Conservation (phyloP, 345 rosid species). For the Noccaea bulbosa region DNA sequence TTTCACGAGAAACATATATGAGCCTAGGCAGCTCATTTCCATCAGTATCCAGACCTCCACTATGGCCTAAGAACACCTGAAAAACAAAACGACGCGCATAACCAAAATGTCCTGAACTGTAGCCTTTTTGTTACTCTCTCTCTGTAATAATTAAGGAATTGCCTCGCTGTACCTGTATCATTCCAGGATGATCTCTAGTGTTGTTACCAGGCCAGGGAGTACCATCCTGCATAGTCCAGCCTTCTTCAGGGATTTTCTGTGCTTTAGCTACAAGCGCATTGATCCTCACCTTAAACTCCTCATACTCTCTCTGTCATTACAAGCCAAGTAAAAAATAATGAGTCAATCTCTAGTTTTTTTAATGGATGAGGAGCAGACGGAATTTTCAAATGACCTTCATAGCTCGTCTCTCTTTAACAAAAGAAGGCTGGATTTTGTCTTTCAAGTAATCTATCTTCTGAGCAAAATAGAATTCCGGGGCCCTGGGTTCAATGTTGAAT, state of each 20-base stretch:
- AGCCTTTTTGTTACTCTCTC: slow-evolving; percentile 3
- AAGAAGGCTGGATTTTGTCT: slow-evolving; percentile 98
- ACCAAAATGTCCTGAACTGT: neutral
- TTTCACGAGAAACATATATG: slow-evolving; percentile 99
- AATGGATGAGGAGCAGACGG: slow-evolving; percentile 32
- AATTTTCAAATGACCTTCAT: slow-evolving; percentile 75
- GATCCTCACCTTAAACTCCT: slow-evolving; percentile 97
- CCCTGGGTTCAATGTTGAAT: slow-evolving; percentile 95
- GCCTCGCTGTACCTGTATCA: slow-evolving; percentile 72
- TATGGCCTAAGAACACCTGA: slow-evolving; percentile 97
- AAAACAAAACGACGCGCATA: slow-evolving; percentile 1
- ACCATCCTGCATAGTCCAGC: slow-evolving; percentile 99
- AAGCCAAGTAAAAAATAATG: slow-evolving; percentile 25
- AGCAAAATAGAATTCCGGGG: slow-evolving; percentile 98
- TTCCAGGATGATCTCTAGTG: slow-evolving; percentile 99
- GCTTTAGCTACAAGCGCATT: slow-evolving; percentile 99
- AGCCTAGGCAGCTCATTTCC: slow-evolving; percentile 99
- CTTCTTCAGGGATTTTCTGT: slow-evolving; percentile 99
- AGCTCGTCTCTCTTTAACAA: slow-evolving; percentile 96
- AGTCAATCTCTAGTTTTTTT: slow-evolving; percentile 24
- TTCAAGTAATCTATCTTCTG: slow-evolving; percentile 98
- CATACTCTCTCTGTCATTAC: slow-evolving; percentile 87
- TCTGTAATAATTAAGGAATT: neutral
- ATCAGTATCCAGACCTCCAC: slow-evolving; percentile 96
- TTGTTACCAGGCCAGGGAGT: slow-evolving; percentile 99